Percentiles rank a stretch among this genome's conserved stretches.
phyloP scores from a whole-genome alignment of 1,284 basidiomycete species.

The Cutaneotrichosporon daszewskae region DNA sequence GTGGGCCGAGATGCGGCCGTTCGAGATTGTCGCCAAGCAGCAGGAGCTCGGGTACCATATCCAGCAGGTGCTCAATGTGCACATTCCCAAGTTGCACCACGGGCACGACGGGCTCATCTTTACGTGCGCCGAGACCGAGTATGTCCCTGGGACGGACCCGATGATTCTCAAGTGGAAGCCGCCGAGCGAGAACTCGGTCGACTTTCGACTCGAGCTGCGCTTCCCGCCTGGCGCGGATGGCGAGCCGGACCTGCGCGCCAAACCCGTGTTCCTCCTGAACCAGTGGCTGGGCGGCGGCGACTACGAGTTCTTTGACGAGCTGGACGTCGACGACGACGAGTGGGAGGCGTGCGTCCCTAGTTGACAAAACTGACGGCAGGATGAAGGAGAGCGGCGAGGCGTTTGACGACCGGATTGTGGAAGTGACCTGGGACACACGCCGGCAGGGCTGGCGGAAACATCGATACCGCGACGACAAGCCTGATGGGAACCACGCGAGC shows the following conservation, averaged over 20 bases:
- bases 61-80: slow-evolving; percentile 73
- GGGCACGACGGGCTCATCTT: slow-evolving; percentile 97
- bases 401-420: slow-evolving; percentile 86
- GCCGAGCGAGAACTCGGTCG: slow-evolving; percentile 94
- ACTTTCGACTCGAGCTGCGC: slow-evolving; percentile 88
- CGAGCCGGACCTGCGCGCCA: slow-evolving; percentile 72
- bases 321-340: slow-evolving; percentile 81
- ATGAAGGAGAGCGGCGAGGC: slow-evolving; percentile 81
- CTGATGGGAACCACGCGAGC: slow-evolving; percentile 72
- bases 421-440: slow-evolving; percentile 78
- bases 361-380: slow-evolving; percentile 49
- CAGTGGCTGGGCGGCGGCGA: slow-evolving; percentile 63
- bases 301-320: slow-evolving; percentile 81
- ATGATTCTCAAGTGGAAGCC: slow-evolving; percentile 99
- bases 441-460: slow-evolving; percentile 73
- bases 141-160: slow-evolving; percentile 80
- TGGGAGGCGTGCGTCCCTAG: slow-evolving; percentile 72
- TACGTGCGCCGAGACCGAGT: slow-evolving; percentile 79
- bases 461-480: slow-evolving; percentile 88
- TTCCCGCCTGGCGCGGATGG: slow-evolving; percentile 64
- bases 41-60: slow-evolving; percentile 87
- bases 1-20: slow-evolving; percentile 63
- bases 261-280: slow-evolving; percentile 79
- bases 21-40: slow-evolving; percentile 84
- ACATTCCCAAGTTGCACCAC: slow-evolving; percentile 84